These are phyloP conservation scores for Phenoliferia sp. DNA, from an alignment of 1,284 basidiomycete genomes.

Conservation along the genomic window DNA sequence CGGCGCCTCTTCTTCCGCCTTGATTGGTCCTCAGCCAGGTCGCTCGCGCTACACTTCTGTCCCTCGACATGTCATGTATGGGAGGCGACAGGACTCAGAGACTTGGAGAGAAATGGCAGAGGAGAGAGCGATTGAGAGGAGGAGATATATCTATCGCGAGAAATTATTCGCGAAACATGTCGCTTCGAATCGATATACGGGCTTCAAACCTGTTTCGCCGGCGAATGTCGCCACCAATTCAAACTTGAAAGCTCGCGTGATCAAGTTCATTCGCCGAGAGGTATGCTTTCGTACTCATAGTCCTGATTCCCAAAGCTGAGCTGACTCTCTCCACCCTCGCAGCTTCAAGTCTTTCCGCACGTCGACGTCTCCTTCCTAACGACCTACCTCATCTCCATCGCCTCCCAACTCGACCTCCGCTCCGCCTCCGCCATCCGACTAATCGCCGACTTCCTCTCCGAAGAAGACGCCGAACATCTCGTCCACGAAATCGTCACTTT, in stretches of 20 bases:
- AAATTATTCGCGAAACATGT: constrained; percentile 38
- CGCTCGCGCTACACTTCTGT: constrained; percentile 5
- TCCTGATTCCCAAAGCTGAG: not conserved
- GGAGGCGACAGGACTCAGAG: constrained; percentile 12
- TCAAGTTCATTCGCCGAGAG: constrained; percentile 39
- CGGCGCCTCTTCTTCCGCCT: not conserved
- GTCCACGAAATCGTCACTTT: constrained; percentile 37
- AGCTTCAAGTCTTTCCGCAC: constrained; percentile 36
- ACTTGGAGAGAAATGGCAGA: constrained; percentile 24
- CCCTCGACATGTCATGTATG: constrained; percentile 30
- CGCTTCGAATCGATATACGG: constrained; percentile 38
- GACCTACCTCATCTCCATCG: constrained; percentile 36
- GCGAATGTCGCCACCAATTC: constrained; percentile 24
- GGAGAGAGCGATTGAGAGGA: constrained; percentile 34
- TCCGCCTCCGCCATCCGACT: constrained; percentile 35
- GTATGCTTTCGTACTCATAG: not conserved
- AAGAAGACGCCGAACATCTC: constrained; percentile 35
- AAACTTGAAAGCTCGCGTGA: constrained; percentile 30
- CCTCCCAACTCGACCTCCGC: constrained; percentile 37
- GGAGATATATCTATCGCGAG: constrained; percentile 37
- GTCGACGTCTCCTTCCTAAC: constrained; percentile 40
- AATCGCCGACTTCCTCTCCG: constrained; percentile 38
- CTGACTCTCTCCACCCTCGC: not conserved
- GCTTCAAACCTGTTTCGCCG: constrained; percentile 34
- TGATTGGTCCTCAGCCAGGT: not conserved